These are phyloP conservation scores for Pleurotus citrinopileatus DNA, from an alignment of 768 basidiomycete species.

Conservation along the genomic window DNA sequence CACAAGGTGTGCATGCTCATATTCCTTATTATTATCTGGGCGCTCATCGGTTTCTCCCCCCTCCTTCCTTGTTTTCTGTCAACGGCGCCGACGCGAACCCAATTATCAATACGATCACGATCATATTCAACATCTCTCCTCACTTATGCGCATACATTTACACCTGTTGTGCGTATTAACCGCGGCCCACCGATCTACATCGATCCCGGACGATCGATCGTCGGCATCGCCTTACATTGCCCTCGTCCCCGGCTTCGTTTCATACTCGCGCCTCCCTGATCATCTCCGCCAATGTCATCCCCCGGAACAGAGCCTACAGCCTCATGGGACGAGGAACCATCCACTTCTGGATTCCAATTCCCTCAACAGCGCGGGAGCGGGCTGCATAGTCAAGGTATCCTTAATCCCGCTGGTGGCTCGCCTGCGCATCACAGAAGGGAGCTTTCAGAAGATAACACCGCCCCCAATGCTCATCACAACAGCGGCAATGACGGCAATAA, in stretches of 20 bases:
- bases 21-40: constrained; percentile 6
- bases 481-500: constrained; percentile 8
- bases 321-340: neutral
- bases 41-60: constrained; percentile 8
- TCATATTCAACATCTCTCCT: too few relatives aligned
- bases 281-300: neutral
- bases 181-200: neutral
- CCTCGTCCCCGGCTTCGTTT: too few relatives aligned
- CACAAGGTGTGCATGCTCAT: constrained; percentile 44
- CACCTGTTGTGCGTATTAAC: too few relatives aligned
- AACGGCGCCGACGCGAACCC: too few relatives aligned
- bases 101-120: too few relatives aligned
- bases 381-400: constrained; percentile 11
- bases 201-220: neutral
- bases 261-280: neutral
- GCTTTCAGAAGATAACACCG: neutral
- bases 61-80: neutral
- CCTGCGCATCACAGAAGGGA: constrained; percentile 17
- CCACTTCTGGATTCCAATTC: neutral
- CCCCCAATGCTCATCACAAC: neutral
- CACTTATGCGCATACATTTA: too few relatives aligned
- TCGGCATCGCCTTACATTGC: neutral
- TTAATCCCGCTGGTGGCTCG: constrained; percentile 17
- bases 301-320: neutral
- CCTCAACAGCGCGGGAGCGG: constrained; percentile 4